These are phyloP conservation scores for Debaryomycetaceae sp. DNA, from an alignment of 1,139 yeast species.

Conservation along the genomic window DNA sequence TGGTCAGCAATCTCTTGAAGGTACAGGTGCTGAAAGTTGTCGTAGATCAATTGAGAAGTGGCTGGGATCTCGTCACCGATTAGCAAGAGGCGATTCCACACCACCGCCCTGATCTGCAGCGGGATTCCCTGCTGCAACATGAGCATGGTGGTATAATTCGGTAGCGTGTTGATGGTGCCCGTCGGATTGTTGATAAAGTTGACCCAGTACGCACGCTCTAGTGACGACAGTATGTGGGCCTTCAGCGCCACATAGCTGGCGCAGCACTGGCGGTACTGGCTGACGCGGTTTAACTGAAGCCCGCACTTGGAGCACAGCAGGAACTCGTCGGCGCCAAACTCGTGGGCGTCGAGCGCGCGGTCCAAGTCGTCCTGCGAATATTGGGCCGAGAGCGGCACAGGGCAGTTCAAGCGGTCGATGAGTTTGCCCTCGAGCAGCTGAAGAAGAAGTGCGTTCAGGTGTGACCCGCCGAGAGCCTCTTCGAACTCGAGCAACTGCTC, in stretches of 20 bases:
- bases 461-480: slow-evolving; percentile 29
- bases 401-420: slow-evolving; percentile 7
- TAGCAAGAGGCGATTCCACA: slow-evolving; percentile 36
- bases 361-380: slow-evolving; percentile 14
- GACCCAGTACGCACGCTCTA: slow-evolving; percentile 44
- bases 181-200: slow-evolving; percentile 42
- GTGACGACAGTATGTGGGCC: slow-evolving; percentile 18
- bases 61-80: slow-evolving; percentile 32
- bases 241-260: slow-evolving; percentile 8
- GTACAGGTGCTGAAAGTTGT: slow-evolving; percentile 44
- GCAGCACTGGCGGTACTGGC: slow-evolving; percentile 12
- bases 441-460: slow-evolving; percentile 5
- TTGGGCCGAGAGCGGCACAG: slow-evolving; percentile 9
- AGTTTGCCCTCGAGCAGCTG: slow-evolving; percentile 7
- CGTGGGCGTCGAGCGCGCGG: slow-evolving; percentile 19
- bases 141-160: slow-evolving; percentile 41
- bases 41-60: slow-evolving; percentile 29
- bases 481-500: slow-evolving; percentile 41
- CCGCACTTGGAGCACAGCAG: slow-evolving; percentile 33
- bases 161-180: slow-evolving; percentile 42
- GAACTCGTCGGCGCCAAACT: slow-evolving; percentile 30
- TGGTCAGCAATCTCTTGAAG: slow-evolving; percentile 43
- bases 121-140: slow-evolving; percentile 41
- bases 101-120: slow-evolving; percentile 28
- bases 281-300: slow-evolving; percentile 14